phyloP scores from a whole-genome alignment of 1,284 basidiomycete species.

The Papiliotrema terrestris region DNA sequence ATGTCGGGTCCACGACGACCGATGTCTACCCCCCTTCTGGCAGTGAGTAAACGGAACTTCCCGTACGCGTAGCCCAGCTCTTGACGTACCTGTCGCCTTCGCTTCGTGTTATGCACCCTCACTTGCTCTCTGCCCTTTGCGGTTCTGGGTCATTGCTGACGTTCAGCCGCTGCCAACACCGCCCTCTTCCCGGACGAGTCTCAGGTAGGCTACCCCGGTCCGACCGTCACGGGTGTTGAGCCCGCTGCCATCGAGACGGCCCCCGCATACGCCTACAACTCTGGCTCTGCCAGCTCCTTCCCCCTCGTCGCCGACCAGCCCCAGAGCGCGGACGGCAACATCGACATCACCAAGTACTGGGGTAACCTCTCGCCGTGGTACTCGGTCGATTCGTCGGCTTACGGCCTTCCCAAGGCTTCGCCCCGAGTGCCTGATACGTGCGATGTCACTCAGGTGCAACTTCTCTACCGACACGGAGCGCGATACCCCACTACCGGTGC shows the following conservation, averaged over 20 bases:
- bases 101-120: no score
- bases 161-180: slow-evolving; percentile 25
- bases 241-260: slow-evolving; percentile 54
- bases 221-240: slow-evolving; percentile 56
- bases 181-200: slow-evolving; percentile 51
- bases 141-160: not conserved
- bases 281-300: slow-evolving; percentile 50
- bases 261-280: slow-evolving; percentile 47
- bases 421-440: slow-evolving; percentile 66
- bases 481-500: slow-evolving; percentile 45
- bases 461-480: slow-evolving; percentile 60
- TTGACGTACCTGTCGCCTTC: no score
- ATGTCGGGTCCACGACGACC: slow-evolving; percentile 27
- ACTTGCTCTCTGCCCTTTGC: no score
- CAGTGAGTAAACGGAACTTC: slow-evolving; percentile 20
- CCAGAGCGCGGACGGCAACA: slow-evolving; percentile 17
- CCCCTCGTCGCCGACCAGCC: slow-evolving; percentile 45
- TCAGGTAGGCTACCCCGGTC: slow-evolving; percentile 54
- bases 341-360: slow-evolving; percentile 69
- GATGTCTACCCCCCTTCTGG: slow-evolving; percentile 34
- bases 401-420: slow-evolving; percentile 65
- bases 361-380: slow-evolving; percentile 83
- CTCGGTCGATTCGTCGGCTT: slow-evolving; percentile 63
- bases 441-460: slow-evolving; percentile 65
- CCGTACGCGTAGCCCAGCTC: no score